A percentile compares a stretch with the other conserved stretches of the same genome.
Evolutionary conservation across 2,329 filamentous ascomycete species (phyloP).

Genomic region (Colletotrichum chrysophilum): DNA sequence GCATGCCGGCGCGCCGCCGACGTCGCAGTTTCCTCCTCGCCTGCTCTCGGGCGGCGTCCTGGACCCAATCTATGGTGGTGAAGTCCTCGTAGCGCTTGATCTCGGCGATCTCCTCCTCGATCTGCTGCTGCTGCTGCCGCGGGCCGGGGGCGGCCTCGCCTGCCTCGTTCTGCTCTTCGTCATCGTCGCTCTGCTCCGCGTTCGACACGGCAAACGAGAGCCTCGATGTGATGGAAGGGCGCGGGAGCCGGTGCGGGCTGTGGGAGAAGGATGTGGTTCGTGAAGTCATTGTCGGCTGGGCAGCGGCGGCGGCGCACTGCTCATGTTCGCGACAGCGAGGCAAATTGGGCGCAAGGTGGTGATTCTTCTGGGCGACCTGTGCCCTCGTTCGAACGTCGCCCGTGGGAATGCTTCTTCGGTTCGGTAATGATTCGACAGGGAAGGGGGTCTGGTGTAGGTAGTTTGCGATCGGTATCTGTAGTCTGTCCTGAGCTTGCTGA

Average conservation of each 20-base stretch:
- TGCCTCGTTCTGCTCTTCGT: constrained; percentile 35
- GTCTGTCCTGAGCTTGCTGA: background rate
- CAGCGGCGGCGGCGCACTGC: constrained; percentile 28
- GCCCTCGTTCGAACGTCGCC: background rate
- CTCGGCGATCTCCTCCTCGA: constrained; percentile 94
- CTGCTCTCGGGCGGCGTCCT: constrained; percentile 93
- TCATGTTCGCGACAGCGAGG: constrained; percentile 39
- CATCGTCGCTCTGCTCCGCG: constrained; percentile 66
- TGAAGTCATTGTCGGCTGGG: constrained; percentile 48
- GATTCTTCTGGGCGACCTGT: background rate
- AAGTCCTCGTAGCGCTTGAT: constrained; percentile 99
- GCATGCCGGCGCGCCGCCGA: constrained; percentile 73
- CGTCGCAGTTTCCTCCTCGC: constrained; percentile 78
- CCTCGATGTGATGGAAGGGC: constrained; percentile 67
- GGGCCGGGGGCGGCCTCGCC: constrained; percentile 22
- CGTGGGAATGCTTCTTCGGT: background rate
- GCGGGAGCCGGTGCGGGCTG: constrained; percentile 34
- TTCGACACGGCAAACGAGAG: constrained; percentile 72
- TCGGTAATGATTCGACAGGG: background rate
- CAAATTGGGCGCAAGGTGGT: background rate
- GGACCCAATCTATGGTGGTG: constrained; percentile 98
- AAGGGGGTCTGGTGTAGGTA: background rate
- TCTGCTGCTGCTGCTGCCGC: constrained; percentile 61
- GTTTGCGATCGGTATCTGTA: background rate
- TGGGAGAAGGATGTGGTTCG: constrained; percentile 61